Evolutionary conservation across 768 basidiomycete species (phyloP).

Genomic region (Lentinula sp.): DNA sequence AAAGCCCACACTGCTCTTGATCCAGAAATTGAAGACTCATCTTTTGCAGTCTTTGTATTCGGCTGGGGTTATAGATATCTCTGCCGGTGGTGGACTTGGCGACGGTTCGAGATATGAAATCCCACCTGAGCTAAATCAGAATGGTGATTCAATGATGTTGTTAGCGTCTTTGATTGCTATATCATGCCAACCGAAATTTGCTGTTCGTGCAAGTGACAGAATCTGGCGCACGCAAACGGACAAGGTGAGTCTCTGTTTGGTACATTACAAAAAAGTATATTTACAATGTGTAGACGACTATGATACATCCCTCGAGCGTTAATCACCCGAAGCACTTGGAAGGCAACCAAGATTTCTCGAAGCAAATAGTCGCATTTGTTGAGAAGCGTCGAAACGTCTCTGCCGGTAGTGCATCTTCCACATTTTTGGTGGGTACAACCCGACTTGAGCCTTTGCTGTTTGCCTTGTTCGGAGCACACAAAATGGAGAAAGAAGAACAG

Average conservation of each 20-base stretch:
- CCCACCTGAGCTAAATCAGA: constrained; percentile 64
- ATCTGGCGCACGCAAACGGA: constrained; percentile 72
- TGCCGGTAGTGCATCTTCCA: constrained; percentile 39
- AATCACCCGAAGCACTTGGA: constrained; percentile 56
- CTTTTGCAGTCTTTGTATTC: constrained; percentile 71
- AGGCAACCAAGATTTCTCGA: constrained; percentile 23
- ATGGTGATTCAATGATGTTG: constrained; percentile 70
- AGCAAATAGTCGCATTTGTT: constrained; percentile 73
- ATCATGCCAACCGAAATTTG: constrained; percentile 88
- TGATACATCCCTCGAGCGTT: constrained; percentile 85
- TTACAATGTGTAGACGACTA: constrained; percentile 42
- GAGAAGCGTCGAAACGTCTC: constrained; percentile 82
- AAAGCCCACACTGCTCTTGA: constrained; percentile 75
- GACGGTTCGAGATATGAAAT: constrained; percentile 31
- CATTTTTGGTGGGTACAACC: constrained; percentile 74
- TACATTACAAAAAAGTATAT: constrained; percentile 5
- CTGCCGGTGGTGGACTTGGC: constrained; percentile 54
- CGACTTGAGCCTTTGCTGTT: constrained; percentile 86
- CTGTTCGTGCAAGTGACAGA: constrained; percentile 64
- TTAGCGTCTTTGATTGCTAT: constrained; percentile 80
- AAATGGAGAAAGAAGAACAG: constrained; percentile 58
- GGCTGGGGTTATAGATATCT: constrained; percentile 77
- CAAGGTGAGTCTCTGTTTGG: constrained; percentile 48
- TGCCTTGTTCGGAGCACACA: constrained; percentile 85
- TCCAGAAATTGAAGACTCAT: constrained; percentile 76